Percentiles rank a stretch among this genome's conserved stretches.
Evolutionary conservation across 2,329 filamentous ascomycete species (phyloP).

Genomic region (Xylaria hypoxylon): DNA sequence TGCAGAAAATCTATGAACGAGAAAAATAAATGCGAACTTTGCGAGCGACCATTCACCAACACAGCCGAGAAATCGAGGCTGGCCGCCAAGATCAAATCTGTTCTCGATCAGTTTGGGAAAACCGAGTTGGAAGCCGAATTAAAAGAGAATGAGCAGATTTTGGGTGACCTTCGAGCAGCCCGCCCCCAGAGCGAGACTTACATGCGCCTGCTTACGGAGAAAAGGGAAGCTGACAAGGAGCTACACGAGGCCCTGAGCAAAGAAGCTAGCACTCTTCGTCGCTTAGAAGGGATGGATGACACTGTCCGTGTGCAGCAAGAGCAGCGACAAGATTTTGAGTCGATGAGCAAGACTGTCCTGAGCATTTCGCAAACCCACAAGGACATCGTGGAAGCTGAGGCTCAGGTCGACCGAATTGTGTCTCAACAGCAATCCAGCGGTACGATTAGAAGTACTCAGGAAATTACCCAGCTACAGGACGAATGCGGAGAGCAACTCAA

Average conservation of each 20-base stretch:
- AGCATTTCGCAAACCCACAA: slow-evolving; percentile 78
- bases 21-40: slow-evolving; percentile 81
- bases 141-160: slow-evolving; percentile 60
- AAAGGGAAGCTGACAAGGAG: slow-evolving; percentile 76
- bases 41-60: slow-evolving; percentile 75
- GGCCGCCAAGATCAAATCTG: slow-evolving; percentile 73
- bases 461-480: slow-evolving; percentile 83
- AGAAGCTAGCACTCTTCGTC: slow-evolving; percentile 67
- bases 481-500: slow-evolving; percentile 75
- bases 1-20: slow-evolving; percentile 74
- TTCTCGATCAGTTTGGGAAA: slow-evolving; percentile 71
- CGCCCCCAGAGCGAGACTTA: slow-evolving; percentile 80
- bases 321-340: slow-evolving; percentile 78
- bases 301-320: slow-evolving; percentile 73
- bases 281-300: slow-evolving; percentile 76
- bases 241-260: slow-evolving; percentile 71
- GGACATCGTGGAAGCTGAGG: slow-evolving; percentile 77
- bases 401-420: slow-evolving; percentile 79
- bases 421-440: slow-evolving; percentile 79
- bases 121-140: slow-evolving; percentile 71
- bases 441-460: slow-evolving; percentile 77
- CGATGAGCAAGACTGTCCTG: slow-evolving; percentile 78
- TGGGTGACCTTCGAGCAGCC: slow-evolving; percentile 71
- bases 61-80: slow-evolving; percentile 72
- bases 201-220: slow-evolving; percentile 74